phyloP scores from a whole-genome alignment of 495 filamentous ascomycete species.

The Entonaema liquescens region DNA sequence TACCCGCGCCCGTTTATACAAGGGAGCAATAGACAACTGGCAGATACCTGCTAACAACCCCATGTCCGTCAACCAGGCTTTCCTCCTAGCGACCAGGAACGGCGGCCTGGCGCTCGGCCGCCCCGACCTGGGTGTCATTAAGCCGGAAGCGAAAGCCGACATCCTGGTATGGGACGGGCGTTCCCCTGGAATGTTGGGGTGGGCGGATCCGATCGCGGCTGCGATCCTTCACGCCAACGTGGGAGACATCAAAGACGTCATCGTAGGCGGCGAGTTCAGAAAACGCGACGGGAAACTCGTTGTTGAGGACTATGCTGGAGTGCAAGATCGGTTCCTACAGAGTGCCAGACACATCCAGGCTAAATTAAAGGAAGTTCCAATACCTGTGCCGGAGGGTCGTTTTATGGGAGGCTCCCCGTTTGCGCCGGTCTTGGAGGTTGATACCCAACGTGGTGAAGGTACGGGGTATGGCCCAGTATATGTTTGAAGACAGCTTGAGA shows the following conservation, averaged over 20 bases:
- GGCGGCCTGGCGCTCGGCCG: constrained; percentile 42
- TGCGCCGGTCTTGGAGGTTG: background rate
- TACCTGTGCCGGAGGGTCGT: background rate
- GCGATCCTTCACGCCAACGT: constrained; percentile 58
- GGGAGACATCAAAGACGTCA: constrained; percentile 56
- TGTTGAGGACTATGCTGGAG: constrained; percentile 28
- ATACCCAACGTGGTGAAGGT: background rate
- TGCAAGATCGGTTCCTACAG: background rate
- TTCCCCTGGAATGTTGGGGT: background rate
- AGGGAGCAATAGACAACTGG: constrained; percentile 44
- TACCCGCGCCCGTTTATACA: constrained; percentile 41
- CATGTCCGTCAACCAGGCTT: constrained; percentile 57
- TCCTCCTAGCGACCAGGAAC: constrained; percentile 56
- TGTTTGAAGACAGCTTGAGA: background rate
- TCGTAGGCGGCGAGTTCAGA: constrained; percentile 54
- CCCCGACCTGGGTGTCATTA: background rate
- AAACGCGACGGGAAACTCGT: constrained; percentile 49
- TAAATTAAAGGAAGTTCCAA: background rate
- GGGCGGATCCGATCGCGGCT: constrained; percentile 3
- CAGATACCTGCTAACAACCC: constrained; percentile 49
- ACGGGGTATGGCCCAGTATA: background rate
- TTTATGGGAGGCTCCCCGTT: background rate
- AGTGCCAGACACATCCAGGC: background rate
- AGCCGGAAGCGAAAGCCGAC: background rate
- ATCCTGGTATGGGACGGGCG: background rate